Evolutionary conservation across 1,139 yeast species (phyloP).

Genomic region (Taphrina pruni): DNA sequence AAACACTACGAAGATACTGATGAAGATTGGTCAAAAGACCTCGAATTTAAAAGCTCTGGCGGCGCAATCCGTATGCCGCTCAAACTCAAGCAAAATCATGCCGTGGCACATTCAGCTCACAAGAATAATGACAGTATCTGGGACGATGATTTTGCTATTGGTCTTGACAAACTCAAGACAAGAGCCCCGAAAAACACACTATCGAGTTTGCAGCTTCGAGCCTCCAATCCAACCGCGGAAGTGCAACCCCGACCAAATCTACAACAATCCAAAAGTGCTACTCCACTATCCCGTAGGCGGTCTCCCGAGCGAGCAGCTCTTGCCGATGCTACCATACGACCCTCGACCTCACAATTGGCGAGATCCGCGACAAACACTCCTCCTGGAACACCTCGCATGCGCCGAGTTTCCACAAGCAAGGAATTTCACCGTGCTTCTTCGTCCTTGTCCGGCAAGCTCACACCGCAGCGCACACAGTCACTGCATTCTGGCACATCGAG

Average conservation of each 20-base stretch:
- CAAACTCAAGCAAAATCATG: slow-evolving; percentile 1
- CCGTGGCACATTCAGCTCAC: not conserved
- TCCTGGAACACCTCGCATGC: slow-evolving; percentile 12
- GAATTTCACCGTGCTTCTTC: not conserved
- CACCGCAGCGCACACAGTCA: not conserved
- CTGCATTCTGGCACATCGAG: not conserved
- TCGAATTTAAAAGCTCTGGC: slow-evolving; percentile 9
- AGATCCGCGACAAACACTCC: slow-evolving; percentile 2
- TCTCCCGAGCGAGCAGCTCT: slow-evolving; percentile 6
- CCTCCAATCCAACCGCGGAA: not conserved
- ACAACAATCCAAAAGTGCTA: slow-evolving; percentile 4
- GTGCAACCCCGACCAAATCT: not conserved
- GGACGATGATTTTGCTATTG: slow-evolving; percentile 44
- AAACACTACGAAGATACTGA: slow-evolving; percentile 20
- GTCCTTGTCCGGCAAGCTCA: not conserved
- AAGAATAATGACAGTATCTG: slow-evolving; percentile 39
- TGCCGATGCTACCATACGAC: slow-evolving; percentile 15
- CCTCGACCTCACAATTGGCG: slow-evolving; percentile 18
- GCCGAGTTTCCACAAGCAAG: not conserved
- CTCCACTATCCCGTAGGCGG: slow-evolving; percentile 9
- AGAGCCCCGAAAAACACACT: not conserved
- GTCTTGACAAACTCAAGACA: not conserved
- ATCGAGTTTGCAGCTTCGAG: not conserved
- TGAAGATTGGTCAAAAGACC: slow-evolving; percentile 30
- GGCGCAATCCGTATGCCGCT: slow-evolving; percentile 3